A percentile compares a stretch with the other conserved stretches of the same genome.
Conservation (phyloP, 306 rosid genomes). For the Cajanus cajan region DNA sequence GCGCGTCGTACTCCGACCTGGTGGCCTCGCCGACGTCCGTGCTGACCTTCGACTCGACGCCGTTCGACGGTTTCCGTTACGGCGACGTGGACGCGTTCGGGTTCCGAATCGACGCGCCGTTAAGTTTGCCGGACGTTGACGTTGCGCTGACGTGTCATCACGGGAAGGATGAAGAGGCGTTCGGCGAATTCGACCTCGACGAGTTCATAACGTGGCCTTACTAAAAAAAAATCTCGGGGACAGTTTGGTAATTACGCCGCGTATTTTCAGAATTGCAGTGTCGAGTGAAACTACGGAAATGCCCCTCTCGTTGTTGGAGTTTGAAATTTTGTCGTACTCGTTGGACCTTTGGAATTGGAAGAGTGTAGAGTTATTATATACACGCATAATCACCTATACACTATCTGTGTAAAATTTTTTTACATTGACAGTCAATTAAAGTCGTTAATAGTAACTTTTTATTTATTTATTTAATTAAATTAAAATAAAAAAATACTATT, state of each 20-base stretch:
- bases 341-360: neutral
- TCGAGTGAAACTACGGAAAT: constrained; percentile 20
- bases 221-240: constrained; percentile 7
- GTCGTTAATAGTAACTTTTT: no score
- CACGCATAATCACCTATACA: no score
- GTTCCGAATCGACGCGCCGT: constrained; percentile 50
- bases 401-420: no score
- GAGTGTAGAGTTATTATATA: constrained; percentile 40
- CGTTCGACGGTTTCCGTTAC: constrained; percentile 36
- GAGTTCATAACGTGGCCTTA: constrained; percentile 53
- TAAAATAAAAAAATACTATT: no score
- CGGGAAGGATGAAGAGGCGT: constrained; percentile 43
- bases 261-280: neutral
- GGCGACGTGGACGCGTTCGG: constrained; percentile 44
- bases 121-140: constrained; percentile 39
- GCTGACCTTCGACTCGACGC: constrained; percentile 29
- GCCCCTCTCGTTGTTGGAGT: constrained; percentile 11
- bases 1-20: constrained; percentile 24
- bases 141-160: constrained; percentile 40
- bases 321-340: constrained; percentile 27
- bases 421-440: no score
- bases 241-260: constrained; percentile 30
- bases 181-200: constrained; percentile 67
- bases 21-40: constrained; percentile 71
- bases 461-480: no score